These are phyloP conservation scores for Pleurotus eryngii DNA, from an alignment of 768 basidiomycete species.

Conservation along the genomic window DNA sequence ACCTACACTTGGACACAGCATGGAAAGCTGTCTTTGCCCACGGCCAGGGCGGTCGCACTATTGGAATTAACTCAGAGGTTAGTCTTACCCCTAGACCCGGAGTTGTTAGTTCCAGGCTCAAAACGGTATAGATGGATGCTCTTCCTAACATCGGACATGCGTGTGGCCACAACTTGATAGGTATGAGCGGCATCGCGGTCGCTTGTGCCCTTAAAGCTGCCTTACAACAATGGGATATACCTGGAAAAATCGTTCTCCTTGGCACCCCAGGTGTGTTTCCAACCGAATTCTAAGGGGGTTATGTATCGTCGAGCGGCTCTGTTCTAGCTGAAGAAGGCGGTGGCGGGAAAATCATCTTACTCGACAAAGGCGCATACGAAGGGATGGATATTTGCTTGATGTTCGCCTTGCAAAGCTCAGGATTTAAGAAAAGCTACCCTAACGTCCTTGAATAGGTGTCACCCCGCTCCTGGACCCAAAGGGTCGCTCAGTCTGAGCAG, in stretches of 20 bases:
- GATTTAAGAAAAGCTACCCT: not conserved
- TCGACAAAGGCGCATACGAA: slow-evolving; percentile 69
- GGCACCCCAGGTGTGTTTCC: slow-evolving; percentile 65
- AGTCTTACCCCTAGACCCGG: slow-evolving; percentile 13
- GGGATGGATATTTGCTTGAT: slow-evolving; percentile 78
- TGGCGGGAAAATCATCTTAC: slow-evolving; percentile 65
- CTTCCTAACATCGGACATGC: slow-evolving; percentile 63
- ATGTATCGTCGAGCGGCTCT: not conserved
- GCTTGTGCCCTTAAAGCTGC: slow-evolving; percentile 67
- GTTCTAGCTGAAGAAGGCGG: slow-evolving; percentile 74
- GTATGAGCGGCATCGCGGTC: slow-evolving; percentile 69
- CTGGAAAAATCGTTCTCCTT: slow-evolving; percentile 67
- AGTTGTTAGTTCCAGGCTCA: not conserved
- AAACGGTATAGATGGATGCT: slow-evolving; percentile 53
- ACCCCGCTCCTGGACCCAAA: slow-evolving; percentile 76
- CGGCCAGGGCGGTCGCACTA: slow-evolving; percentile 62
- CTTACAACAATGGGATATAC: slow-evolving; percentile 56
- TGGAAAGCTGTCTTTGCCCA: slow-evolving; percentile 70
- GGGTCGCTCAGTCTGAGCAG: slow-evolving; percentile 63
- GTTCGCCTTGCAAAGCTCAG: slow-evolving; percentile 30
- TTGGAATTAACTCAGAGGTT: slow-evolving; percentile 80
- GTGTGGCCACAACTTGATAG: slow-evolving; percentile 84
- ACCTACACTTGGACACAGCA: slow-evolving; percentile 66
- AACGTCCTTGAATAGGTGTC: slow-evolving; percentile 50
- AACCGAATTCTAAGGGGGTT: slow-evolving; percentile 7